These are phyloP conservation scores for Lithocarpus polystachyus DNA, from an alignment of 306 rosid genomes.

Conservation along the genomic window DNA sequence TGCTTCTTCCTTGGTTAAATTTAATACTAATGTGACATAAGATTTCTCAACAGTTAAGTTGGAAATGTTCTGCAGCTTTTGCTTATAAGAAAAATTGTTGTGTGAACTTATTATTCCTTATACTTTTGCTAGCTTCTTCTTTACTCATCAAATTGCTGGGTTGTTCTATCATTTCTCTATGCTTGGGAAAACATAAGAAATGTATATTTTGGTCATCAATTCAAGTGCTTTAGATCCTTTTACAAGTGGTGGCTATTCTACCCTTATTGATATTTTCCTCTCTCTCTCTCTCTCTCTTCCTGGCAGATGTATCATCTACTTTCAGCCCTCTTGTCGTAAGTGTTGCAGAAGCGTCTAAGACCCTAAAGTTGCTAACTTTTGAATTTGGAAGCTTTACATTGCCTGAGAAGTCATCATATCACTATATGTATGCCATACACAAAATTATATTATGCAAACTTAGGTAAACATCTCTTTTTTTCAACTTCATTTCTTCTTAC, in stretches of 20 bases:
- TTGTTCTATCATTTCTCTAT: not conserved
- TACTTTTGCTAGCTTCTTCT: too few species aligned
- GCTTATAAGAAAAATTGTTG: too few species aligned
- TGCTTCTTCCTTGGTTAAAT: not conserved
- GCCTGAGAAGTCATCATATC: conserved; percentile 67
- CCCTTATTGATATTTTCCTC: not conserved
- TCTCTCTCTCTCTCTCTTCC: not conserved
- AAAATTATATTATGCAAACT: conserved; percentile 69
- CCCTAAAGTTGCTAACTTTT: conserved; percentile 45
- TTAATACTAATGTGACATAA: not conserved
- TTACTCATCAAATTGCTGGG: too few species aligned
- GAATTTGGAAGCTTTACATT: conserved; percentile 58
- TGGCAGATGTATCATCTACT: conserved; percentile 55
- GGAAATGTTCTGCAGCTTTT: too few species aligned
- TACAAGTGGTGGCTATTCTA: not conserved
- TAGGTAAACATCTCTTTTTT: conserved; percentile 49
- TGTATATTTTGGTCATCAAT: not conserved
- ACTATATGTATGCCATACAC: conserved; percentile 56
- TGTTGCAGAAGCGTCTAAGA: conserved; percentile 74
- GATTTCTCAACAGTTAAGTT: not conserved
- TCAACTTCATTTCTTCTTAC: conserved; percentile 16
- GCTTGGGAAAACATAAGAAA: not conserved
- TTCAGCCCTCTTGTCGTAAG: conserved; percentile 75
- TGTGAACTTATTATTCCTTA: too few species aligned
- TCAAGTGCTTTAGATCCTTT: not conserved